Percentiles rank a stretch among this genome's conserved stretches.
Evolutionary conservation across 192 early-diverging fungal genomes (phyloP).

Genomic region (Chytriomyces hyalinus): DNA sequence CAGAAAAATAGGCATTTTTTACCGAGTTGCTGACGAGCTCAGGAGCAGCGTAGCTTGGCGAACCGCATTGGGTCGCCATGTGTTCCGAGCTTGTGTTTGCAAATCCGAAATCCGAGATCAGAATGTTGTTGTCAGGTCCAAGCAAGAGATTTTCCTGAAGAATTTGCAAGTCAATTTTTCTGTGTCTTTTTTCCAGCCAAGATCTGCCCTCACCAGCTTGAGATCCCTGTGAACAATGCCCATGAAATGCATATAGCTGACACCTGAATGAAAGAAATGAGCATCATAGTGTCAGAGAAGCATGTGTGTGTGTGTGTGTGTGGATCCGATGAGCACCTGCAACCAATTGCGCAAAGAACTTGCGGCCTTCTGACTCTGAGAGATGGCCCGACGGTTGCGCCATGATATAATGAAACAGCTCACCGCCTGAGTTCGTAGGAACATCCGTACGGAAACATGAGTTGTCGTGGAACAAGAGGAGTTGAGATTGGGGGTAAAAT

Average conservation of each 20-base stretch:
- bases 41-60: conserved; percentile 53
- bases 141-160: conserved; percentile 78
- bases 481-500: too few relatives aligned
- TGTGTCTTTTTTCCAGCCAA: background rate
- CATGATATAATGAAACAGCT: conserved; percentile 96
- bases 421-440: conserved; percentile 68
- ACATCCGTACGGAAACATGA: too few relatives aligned
- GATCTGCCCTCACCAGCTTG: conserved; percentile 36
- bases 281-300: background rate
- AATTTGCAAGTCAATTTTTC: conserved; percentile 1
- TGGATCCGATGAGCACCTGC: conserved; percentile 57
- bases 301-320: background rate
- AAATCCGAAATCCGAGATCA: conserved; percentile 91
- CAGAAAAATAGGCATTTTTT: background rate
- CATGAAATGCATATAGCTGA: conserved; percentile 47
- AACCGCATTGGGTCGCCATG: conserved; percentile 45
- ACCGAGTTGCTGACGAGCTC: conserved; percentile 52
- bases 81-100: conserved; percentile 57
- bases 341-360: conserved; percentile 94
- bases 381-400: conserved; percentile 83
- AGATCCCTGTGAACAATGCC: conserved; percentile 54
- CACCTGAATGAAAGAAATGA: conserved; percentile 34
- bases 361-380: conserved; percentile 86
- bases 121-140: conserved; percentile 79
- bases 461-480: too few relatives aligned